Evolutionary conservation across 306 rosid genomes (phyloP).

Genomic region (Comarum palustre): DNA sequence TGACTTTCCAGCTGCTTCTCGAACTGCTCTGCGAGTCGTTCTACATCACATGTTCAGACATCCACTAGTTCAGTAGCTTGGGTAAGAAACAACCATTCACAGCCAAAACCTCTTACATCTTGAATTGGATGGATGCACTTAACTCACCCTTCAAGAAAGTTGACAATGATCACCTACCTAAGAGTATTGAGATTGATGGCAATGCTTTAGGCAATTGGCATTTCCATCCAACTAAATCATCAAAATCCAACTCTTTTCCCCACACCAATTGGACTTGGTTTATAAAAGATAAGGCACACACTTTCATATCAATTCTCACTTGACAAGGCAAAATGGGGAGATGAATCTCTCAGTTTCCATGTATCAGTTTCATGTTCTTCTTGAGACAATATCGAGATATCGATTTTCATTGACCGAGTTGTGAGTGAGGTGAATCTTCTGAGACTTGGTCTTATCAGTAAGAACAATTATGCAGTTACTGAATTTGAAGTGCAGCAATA

Average conservation of each 20-base stretch:
- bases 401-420: background rate
- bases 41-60: no score
- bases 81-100: background rate
- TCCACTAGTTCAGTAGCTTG: no score
- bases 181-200: background rate
- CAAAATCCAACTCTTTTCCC: background rate
- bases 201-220: background rate
- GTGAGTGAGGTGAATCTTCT: background rate
- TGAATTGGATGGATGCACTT: background rate
- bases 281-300: background rate
- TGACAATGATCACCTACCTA: background rate
- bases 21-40: no score
- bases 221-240: background rate
- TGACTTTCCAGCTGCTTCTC: no score
- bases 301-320: background rate
- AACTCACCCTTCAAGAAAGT: background rate
- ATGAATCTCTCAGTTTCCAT: background rate
- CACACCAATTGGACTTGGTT: background rate
- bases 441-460: background rate
- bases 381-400: background rate
- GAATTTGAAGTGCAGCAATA: background rate
- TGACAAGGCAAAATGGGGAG: slow-evolving; percentile 1
- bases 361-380: background rate
- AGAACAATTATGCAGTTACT: background rate
- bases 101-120: background rate